Conservation (phyloP, 106 monocot species). For the Alisma plantagoaquatica region DNA sequence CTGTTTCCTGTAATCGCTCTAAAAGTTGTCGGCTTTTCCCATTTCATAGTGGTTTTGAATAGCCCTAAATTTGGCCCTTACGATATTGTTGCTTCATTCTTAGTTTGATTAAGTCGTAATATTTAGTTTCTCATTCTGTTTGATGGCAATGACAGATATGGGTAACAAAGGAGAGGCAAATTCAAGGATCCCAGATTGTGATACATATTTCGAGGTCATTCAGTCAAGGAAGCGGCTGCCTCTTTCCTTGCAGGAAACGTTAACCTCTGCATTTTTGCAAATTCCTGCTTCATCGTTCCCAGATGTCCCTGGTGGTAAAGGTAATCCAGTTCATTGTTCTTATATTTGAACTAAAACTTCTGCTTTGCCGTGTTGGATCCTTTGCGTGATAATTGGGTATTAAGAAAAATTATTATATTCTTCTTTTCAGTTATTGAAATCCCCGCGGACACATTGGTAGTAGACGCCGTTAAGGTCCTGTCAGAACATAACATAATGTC, state of each 20-base stretch:
- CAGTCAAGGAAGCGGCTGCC: conserved; percentile 81
- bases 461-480: conserved; percentile 65
- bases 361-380: background rate
- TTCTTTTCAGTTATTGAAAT: conserved; percentile 72
- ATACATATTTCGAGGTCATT: conserved; percentile 80
- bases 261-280: conserved; percentile 69
- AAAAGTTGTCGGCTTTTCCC: too few species aligned
- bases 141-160: too few species aligned
- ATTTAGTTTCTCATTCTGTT: too few species aligned
- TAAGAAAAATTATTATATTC: too few species aligned
- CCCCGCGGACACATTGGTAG: conserved; percentile 43
- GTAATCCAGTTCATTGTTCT: conserved; percentile 17
- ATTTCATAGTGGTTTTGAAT: too few species aligned
- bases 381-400: background rate
- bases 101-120: too few species aligned
- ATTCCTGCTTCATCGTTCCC: conserved; percentile 90
- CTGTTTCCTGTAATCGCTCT: too few species aligned
- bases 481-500: conserved; percentile 75
- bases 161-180: conserved; percentile 18
- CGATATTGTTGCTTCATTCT: too few species aligned
- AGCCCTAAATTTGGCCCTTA: too few species aligned
- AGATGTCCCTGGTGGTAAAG: conserved; percentile 81
- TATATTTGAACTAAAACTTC: background rate
- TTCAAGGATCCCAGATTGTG: conserved; percentile 53
- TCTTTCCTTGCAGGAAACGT: conserved; percentile 44